Evolutionary conservation across 2,329 filamentous ascomycete genomes (phyloP), one percentile per base, ranked within the genome.

Genomic region (Elsinoe fawcettii): DNA sequence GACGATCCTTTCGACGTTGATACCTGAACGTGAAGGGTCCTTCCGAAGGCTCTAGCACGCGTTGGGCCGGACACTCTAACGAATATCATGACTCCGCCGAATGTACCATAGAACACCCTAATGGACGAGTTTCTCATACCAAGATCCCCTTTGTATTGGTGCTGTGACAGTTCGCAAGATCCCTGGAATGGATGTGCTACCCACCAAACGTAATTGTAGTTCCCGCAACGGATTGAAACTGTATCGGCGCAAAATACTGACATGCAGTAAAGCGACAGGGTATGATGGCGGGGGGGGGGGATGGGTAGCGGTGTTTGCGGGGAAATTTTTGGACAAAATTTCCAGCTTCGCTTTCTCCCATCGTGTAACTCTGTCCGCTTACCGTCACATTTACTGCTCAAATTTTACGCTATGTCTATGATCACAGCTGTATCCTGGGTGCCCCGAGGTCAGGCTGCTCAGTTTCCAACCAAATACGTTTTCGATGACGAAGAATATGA

Each of bases 401-500:
- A 37, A 6, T 14, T 37, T 22, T 11, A 30, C 55, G 53, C 64
- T 63, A 76, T 75, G 70, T 86, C 85, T 64, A 78, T 78, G 75
- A 77, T 79, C 63, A 78, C 76, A 60, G 74, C 76, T 57, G 76
- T 75, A 20, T 71, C 74, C n/a, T 79, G 76, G 76, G 76, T 79
- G 63, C 76, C 76, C 60, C 74, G 76, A 56, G 76, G 76, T 16
- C 75, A 75, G 63, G 75, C 76, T 55, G 75, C 76, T 27, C 73
- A 74, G 37, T 76, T 76, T 56, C 76, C 76, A 0, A 72, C 71
- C 7, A 75, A 75, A 64, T 78, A 77, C 60, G 69, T 71, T 32
- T 77, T 79, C 64, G 74, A 78, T 67, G 76, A 78, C 58, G 75
- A 77, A 62, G 76, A 79, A 61, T 78, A 75, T 60, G 73, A 72